A percentile compares a stretch with the other conserved stretches of the same genome.
Evolutionary conservation across 257 asterid genomes (phyloP).

Genomic region (Cynanchum wilfordii): DNA sequence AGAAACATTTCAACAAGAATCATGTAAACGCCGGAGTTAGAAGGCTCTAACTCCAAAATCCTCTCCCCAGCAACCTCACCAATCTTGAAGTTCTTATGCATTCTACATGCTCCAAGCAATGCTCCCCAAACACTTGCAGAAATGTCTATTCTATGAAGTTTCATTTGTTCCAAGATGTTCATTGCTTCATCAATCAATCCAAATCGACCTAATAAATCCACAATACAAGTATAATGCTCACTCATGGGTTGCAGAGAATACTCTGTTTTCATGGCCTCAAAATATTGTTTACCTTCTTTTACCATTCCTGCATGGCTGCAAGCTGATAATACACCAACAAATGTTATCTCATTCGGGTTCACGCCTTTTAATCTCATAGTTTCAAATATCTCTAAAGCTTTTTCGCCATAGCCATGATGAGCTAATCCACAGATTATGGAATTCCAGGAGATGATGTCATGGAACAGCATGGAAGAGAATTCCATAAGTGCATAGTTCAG

Average conservation of each 20-base stretch:
- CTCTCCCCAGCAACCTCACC: slow-evolving; percentile 56
- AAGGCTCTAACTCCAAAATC: slow-evolving; percentile 51
- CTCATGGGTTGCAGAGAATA: slow-evolving; percentile 32
- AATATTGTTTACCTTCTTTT: slow-evolving; percentile 41
- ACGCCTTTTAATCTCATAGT: slow-evolving; percentile 39
- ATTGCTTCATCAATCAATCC: slow-evolving; percentile 49
- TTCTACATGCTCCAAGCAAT: slow-evolving; percentile 56
- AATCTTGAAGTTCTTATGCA: slow-evolving; percentile 41
- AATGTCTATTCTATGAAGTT: slow-evolving; percentile 32
- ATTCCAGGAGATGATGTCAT: slow-evolving; percentile 57
- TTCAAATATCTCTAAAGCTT: slow-evolving; percentile 46
- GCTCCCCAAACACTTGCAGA: slow-evolving; percentile 66
- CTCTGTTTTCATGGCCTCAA: slow-evolving; percentile 36
- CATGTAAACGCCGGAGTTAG: slow-evolving; percentile 54
- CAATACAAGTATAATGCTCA: slow-evolving; percentile 64
- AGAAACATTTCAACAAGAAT: slow-evolving; percentile 53
- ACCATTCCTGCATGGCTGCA: slow-evolving; percentile 68
- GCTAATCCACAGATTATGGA: slow-evolving; percentile 63
- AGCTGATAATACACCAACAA: slow-evolving; percentile 57
- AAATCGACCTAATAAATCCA: slow-evolving; percentile 55
- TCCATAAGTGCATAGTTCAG: slow-evolving; percentile 41
- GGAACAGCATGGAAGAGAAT: slow-evolving; percentile 39
- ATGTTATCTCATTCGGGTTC: slow-evolving; percentile 49
- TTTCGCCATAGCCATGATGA: slow-evolving; percentile 48
- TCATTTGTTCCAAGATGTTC: slow-evolving; percentile 38